These are phyloP conservation scores for Collybia sp. DNA, from an alignment of 768 basidiomycete genomes.

Conservation along the genomic window DNA sequence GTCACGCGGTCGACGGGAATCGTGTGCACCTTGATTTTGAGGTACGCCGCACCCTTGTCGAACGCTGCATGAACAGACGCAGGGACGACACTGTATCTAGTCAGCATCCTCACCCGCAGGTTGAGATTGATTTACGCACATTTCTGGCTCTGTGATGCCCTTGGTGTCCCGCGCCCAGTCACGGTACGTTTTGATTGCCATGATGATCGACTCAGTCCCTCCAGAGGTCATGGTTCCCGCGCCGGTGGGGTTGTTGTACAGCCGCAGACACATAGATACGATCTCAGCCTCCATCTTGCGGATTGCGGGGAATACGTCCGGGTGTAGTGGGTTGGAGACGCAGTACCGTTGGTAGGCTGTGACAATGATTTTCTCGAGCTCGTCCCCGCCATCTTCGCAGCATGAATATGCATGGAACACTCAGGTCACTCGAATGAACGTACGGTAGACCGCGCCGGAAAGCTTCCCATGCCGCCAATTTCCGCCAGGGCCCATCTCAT, in stretches of 20 bases:
- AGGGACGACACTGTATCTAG: conserved; percentile 87
- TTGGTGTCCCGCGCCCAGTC: conserved; percentile 87
- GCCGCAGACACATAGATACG: conserved; percentile 78
- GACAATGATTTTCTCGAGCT: conserved; percentile 72
- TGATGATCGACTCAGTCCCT: conserved; percentile 94
- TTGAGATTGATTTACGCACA: no score
- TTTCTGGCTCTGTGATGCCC: conserved; percentile 89
- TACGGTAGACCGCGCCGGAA: conserved; percentile 85
- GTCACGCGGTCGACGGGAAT: conserved; percentile 78
- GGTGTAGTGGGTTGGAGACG: conserved; percentile 88
- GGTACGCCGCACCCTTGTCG: conserved; percentile 86
- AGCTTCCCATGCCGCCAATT: conserved; percentile 72
- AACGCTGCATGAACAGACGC: conserved; percentile 91
- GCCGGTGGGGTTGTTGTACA: conserved; percentile 83
- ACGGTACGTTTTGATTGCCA: conserved; percentile 91
- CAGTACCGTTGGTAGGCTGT: conserved; percentile 79
- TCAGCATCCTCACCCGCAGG: no score
- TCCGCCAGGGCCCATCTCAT: conserved; percentile 36
- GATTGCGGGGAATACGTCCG: conserved; percentile 88
- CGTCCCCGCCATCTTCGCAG: conserved; percentile 72
- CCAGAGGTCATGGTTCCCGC: conserved; percentile 94
- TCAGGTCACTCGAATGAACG: conserved; percentile 18
- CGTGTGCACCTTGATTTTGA: conserved; percentile 84
- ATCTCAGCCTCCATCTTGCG: conserved; percentile 98
- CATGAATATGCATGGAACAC: background rate